These are phyloP conservation scores for Ustilago cynodontis DNA, from an alignment of 1,284 basidiomycete species.

Conservation along the genomic window DNA sequence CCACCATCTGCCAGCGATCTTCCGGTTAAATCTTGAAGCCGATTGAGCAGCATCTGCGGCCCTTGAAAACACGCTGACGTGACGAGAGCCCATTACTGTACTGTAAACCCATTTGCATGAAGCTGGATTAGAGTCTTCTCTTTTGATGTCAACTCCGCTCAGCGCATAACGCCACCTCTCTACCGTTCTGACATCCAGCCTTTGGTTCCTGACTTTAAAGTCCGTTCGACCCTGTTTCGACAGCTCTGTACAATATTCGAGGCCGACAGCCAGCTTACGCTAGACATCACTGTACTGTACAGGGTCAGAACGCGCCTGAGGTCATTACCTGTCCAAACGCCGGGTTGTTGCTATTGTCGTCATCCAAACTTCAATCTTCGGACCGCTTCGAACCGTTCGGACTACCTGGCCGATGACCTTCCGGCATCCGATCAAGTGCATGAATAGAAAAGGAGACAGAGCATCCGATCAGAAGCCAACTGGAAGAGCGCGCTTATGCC, in stretches of 20 bases:
- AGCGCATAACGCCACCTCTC: background rate
- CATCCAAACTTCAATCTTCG: no score
- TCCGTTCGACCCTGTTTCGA: conserved; percentile 13
- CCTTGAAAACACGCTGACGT: background rate
- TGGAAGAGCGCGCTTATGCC: background rate
- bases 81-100: background rate
- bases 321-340: background rate
- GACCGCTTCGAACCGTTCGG: background rate
- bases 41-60: background rate
- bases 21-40: background rate
- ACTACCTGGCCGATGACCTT: background rate
- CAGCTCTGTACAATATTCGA: background rate
- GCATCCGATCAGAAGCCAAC: background rate
- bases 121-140: background rate
- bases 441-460: background rate
- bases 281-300: background rate
- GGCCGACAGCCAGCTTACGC: conserved; percentile 1
- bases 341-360: no score
- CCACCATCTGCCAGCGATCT: background rate
- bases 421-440: background rate
- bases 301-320: background rate
- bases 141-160: conserved; percentile 4
- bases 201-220: conserved; percentile 13
- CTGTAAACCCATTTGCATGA: background rate
- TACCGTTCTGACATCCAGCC: background rate